phyloP scores from a whole-genome alignment of 139 green algal genomes.

The Chlorella vulgaris region DNA sequence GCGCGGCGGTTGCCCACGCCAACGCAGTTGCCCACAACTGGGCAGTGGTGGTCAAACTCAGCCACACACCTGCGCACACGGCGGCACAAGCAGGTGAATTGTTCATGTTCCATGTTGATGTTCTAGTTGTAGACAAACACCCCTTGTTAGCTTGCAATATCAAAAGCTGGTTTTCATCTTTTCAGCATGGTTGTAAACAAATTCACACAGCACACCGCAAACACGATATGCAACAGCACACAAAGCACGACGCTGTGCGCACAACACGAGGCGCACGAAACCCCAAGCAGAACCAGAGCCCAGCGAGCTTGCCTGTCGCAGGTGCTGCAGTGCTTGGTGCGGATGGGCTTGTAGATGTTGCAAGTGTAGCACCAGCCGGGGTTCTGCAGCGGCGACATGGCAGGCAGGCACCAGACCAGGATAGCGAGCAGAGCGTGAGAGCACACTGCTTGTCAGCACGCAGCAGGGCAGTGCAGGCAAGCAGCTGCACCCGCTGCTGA shows the following conservation, averaged over 20 bases:
- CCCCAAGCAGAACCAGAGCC: too few relatives aligned
- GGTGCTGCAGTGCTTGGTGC: conserved; percentile 58
- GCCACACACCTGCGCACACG: conserved; percentile 44
- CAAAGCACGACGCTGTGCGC: not conserved
- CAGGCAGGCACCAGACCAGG: not conserved
- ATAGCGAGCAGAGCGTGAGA: not conserved
- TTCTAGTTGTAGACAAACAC: too few relatives aligned
- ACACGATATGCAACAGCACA: not conserved
- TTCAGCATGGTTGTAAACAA: too few relatives aligned
- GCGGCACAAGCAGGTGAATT: not conserved
- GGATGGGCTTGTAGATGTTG: conserved; percentile 50
- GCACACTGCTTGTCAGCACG: not conserved
- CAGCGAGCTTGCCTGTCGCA: conserved; percentile 39
- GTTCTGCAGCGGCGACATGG: conserved; percentile 12
- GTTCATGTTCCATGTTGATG: too few relatives aligned
- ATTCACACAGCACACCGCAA: not conserved
- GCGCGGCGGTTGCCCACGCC: conserved; percentile 48
- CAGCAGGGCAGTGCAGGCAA: too few relatives aligned
- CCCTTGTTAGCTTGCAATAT: too few relatives aligned
- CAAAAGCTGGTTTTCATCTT: too few relatives aligned
- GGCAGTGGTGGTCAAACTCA: conserved; percentile 71
- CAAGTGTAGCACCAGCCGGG: conserved; percentile 52
- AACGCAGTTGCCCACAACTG: conserved; percentile 61
- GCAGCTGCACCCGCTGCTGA: too few relatives aligned
- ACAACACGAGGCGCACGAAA: too few relatives aligned